These are phyloP conservation scores for Vishniacozyma victoriae DNA, from an alignment of 768 basidiomycete species.

Conservation along the genomic window DNA sequence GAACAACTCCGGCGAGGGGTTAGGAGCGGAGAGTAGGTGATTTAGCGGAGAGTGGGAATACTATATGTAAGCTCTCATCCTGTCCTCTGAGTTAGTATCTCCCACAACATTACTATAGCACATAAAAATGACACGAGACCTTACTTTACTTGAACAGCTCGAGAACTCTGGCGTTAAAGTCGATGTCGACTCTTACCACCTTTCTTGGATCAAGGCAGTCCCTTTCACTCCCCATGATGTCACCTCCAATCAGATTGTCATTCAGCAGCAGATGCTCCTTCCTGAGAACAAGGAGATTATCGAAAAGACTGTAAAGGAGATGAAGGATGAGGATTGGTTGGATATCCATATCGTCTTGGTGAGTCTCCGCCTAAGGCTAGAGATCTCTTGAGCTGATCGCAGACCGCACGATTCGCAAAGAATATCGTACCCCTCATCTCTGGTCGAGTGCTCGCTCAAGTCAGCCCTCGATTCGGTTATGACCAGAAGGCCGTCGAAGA, in stretches of 20 bases:
- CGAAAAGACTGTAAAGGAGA: constrained; percentile 25
- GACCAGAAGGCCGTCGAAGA: constrained; percentile 24
- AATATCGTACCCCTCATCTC: constrained; percentile 17
- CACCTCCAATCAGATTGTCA: constrained; percentile 35
- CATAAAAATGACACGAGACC: constrained; percentile 4
- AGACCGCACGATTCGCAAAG: constrained; percentile 25
- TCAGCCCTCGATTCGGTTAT: constrained; percentile 27
- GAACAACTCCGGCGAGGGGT: no score
- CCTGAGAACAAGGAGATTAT: constrained; percentile 40
- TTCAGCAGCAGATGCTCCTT: constrained; percentile 20
- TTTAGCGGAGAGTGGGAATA: no score
- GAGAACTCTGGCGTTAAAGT: constrained; percentile 22
- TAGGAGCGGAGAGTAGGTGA: no score
- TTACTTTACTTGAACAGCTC: constrained; percentile 28
- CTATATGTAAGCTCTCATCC: no score
- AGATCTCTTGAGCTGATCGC: neutral
- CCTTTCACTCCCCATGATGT: constrained; percentile 37
- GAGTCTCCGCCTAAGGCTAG: constrained; percentile 1
- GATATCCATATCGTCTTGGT: constrained; percentile 22
- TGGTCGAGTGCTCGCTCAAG: constrained; percentile 37
- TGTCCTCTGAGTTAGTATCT: no score
- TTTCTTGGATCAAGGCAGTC: constrained; percentile 20
- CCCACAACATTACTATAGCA: no score
- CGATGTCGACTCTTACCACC: constrained; percentile 37
- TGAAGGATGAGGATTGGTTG: constrained; percentile 16